Conservation (phyloP, 805 yeast genomes). For the Candida stauntonica region DNA sequence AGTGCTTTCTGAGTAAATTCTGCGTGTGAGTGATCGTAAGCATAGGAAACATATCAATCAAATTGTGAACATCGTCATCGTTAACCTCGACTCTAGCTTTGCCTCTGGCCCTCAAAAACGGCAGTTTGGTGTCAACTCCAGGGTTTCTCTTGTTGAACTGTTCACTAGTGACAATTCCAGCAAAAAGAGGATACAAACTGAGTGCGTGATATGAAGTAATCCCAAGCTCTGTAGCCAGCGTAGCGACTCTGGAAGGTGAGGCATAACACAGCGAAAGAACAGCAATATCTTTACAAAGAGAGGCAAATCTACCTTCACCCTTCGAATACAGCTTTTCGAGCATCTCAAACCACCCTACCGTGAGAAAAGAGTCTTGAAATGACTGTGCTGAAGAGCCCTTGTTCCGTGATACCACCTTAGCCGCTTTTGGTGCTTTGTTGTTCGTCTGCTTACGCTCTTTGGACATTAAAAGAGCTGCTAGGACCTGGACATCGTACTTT, state of each 20-base stretch:
- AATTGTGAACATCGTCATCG: slow-evolving; percentile 30
- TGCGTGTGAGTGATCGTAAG: slow-evolving; percentile 43
- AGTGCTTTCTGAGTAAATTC: slow-evolving; percentile 44
- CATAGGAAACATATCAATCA: slow-evolving; percentile 64
- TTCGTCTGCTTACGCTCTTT: not conserved
- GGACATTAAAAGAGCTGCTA: slow-evolving; percentile 13
- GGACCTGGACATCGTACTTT: slow-evolving; percentile 16
- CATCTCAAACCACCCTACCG: slow-evolving; percentile 50
- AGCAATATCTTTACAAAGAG: slow-evolving; percentile 43
- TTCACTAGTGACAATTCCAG: slow-evolving; percentile 47
- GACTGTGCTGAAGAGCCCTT: slow-evolving; percentile 5
- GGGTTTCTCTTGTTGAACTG: slow-evolving; percentile 45
- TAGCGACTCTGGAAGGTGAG: slow-evolving; percentile 23
- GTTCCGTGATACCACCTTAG: not conserved
- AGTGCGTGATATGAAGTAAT: slow-evolving; percentile 40
- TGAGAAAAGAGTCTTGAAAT: slow-evolving; percentile 55
- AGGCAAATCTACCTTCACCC: slow-evolving; percentile 50
- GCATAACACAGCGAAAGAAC: slow-evolving; percentile 41
- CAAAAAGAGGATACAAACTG: slow-evolving; percentile 47
- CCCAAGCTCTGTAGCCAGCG: slow-evolving; percentile 41
- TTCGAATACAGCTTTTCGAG: slow-evolving; percentile 55
- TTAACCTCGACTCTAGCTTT: slow-evolving; percentile 1
- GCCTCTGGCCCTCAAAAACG: slow-evolving; percentile 33
- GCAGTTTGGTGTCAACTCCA: slow-evolving; percentile 46
- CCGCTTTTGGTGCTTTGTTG: not conserved